Evolutionary conservation across 257 asterid species (phyloP).

Genomic region (Lycium barbarum): DNA sequence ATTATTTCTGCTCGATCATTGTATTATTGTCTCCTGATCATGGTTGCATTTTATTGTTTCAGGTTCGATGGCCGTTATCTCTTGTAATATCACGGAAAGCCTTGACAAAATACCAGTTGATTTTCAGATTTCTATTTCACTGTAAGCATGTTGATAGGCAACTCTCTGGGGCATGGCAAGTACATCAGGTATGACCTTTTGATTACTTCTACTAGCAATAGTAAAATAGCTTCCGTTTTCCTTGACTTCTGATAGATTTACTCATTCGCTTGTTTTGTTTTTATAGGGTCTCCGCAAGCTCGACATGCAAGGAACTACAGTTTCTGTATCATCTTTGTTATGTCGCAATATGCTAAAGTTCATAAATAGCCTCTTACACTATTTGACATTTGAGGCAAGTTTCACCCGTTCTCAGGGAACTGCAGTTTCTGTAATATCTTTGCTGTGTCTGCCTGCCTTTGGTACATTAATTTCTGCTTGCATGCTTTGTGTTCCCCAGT

Average conservation of each 20-base stretch:
- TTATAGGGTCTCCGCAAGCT: slow-evolving; percentile 84
- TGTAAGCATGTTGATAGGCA: slow-evolving; percentile 96
- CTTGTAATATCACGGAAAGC: slow-evolving; percentile 92
- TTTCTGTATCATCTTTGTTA: slow-evolving; percentile 89
- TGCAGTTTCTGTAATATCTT: slow-evolving; percentile 77
- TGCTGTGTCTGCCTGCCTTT: slow-evolving; percentile 57
- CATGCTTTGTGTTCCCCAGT: background rate
- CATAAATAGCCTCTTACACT: slow-evolving; percentile 93
- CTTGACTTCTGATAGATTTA: slow-evolving; percentile 30
- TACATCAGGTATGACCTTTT: slow-evolving; percentile 70
- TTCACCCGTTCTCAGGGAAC: slow-evolving; percentile 57
- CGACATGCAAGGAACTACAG: slow-evolving; percentile 95
- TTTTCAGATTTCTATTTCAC: slow-evolving; percentile 87
- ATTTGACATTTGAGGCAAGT: slow-evolving; percentile 92
- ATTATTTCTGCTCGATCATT: background rate
- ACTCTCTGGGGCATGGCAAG: slow-evolving; percentile 98
- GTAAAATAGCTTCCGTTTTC: slow-evolving; percentile 31
- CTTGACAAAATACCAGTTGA: slow-evolving; percentile 86
- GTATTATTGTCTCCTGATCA: slow-evolving; percentile 27
- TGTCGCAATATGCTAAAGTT: slow-evolving; percentile 97
- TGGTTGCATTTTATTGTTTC: slow-evolving; percentile 39
- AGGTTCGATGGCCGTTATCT: slow-evolving; percentile 95
- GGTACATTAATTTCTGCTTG: background rate
- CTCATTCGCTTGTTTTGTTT: slow-evolving; percentile 17
- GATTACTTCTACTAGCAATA: background rate